phyloP scores from a whole-genome alignment of 2,329 filamentous ascomycete species.

The Fusarium nanum region DNA sequence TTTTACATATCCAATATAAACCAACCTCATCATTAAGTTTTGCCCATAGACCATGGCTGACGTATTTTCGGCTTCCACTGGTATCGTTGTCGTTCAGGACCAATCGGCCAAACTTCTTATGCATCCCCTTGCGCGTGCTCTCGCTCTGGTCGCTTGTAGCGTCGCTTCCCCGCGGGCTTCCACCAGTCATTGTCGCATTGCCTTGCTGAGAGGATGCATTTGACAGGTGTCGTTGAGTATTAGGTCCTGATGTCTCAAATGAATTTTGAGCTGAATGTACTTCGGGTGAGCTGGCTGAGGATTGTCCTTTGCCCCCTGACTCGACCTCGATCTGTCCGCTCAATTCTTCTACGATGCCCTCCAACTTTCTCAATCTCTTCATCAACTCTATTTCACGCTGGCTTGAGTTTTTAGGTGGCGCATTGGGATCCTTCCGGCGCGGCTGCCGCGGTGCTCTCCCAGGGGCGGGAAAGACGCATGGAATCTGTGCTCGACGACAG shows the following conservation, averaged over 20 bases:
- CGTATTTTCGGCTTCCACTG: constrained; percentile 75
- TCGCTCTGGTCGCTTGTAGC: constrained; percentile 52
- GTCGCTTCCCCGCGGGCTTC: constrained; percentile 45
- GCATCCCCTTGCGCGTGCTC: constrained; percentile 43
- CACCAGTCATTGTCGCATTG: constrained; percentile 1
- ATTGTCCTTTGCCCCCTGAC: constrained; percentile 48
- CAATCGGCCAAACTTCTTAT: constrained; percentile 71
- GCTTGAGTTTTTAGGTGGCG: constrained; percentile 67
- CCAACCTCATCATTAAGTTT: constrained; percentile 78
- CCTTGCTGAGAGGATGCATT: constrained; percentile 29
- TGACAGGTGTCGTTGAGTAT: constrained; percentile 34
- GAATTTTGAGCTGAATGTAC: constrained; percentile 31
- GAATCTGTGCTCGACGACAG: constrained; percentile 75
- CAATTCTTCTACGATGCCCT: constrained; percentile 79
- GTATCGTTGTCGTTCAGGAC: constrained; percentile 78
- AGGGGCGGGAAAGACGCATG: constrained; percentile 80
- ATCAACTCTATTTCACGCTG: constrained; percentile 76
- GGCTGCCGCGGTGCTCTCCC: constrained; percentile 77
- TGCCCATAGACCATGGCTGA: constrained; percentile 82
- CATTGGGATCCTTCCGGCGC: constrained; percentile 73
- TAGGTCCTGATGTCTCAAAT: constrained; percentile 27
- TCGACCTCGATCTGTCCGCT: constrained; percentile 73
- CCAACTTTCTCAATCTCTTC: constrained; percentile 77
- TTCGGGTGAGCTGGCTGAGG: constrained; percentile 50
- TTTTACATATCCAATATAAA: not conserved